Conservation (phyloP, 345 rosid genomes). For the Eucalyptus curtisii region DNA sequence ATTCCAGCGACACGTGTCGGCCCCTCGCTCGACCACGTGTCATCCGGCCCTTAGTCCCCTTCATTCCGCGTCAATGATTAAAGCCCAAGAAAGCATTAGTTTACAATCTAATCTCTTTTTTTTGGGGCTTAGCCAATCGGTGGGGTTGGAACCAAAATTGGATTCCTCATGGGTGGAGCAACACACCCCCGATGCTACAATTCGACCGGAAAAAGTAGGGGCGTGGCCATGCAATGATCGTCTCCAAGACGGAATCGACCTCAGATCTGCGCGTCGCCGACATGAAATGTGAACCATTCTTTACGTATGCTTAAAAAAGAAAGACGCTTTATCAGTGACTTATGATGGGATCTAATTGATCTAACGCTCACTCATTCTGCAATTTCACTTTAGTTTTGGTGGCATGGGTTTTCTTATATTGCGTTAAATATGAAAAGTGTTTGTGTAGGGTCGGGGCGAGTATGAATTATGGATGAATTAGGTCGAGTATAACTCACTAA, state of each 20-base stretch:
- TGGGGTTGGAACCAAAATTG: not conserved
- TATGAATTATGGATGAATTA: too few relatives aligned
- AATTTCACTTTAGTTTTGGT: not conserved
- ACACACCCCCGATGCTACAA: not conserved
- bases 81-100: not conserved
- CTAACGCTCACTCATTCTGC: too few relatives aligned
- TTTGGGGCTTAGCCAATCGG: not conserved
- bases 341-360: too few relatives aligned
- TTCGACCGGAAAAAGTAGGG: not conserved
- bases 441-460: fast-evolving
- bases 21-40: not conserved
- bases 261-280: not conserved
- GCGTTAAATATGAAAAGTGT: not conserved
- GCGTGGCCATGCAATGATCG: not conserved
- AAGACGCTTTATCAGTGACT: too few relatives aligned
- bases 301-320: not conserved
- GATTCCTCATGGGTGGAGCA: not conserved
- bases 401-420: not conserved
- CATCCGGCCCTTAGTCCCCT: not conserved
- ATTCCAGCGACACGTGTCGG: not conserved
- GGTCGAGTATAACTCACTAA: too few relatives aligned
- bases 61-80: not conserved
- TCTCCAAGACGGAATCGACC: not conserved
- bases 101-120: not conserved
- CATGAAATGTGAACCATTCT: not conserved